Conservation (phyloP, 2,329 filamentous ascomycete genomes). For the Xylariaceae sp. region DNA sequence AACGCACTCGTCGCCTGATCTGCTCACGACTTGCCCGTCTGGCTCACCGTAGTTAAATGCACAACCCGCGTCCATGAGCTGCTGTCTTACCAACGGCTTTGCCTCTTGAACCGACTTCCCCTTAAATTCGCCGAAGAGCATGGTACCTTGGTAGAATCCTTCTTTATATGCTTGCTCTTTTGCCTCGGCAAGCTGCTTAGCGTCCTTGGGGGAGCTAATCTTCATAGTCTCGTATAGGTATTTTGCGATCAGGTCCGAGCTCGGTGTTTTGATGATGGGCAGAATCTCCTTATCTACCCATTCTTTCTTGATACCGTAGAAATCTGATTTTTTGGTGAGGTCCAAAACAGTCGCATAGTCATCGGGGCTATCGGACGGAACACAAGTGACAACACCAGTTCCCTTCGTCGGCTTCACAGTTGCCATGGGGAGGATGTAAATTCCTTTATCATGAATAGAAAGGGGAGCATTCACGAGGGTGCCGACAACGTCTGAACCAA, state of each 20-base stretch:
- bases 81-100: conserved; percentile 77
- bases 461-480: conserved; percentile 88
- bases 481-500: conserved; percentile 77
- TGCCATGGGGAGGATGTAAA: conserved; percentile 93
- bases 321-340: conserved; percentile 90
- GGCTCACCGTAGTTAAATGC: conserved; percentile 94
- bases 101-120: conserved; percentile 82
- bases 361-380: conserved; percentile 93
- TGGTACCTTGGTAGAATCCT: conserved; percentile 90
- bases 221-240: conserved; percentile 87
- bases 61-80: conserved; percentile 70
- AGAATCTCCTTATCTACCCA: conserved; percentile 90
- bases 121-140: conserved; percentile 83
- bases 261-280: conserved; percentile 85
- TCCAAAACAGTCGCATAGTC: conserved; percentile 89
- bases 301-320: conserved; percentile 93
- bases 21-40: conserved; percentile 70
- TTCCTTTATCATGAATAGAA: conserved; percentile 75
- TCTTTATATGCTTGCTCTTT: conserved; percentile 98
- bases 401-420: conserved; percentile 88
- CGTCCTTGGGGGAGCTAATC: conserved; percentile 94
- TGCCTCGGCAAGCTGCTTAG: conserved; percentile 83
- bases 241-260: conserved; percentile 75
- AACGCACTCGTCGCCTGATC: conserved; percentile 89
- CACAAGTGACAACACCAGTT: conserved; percentile 92